These are phyloP conservation scores for Thalassiosira mediterranea DNA, from an alignment of 352 stramenopile genomes.

Conservation along the genomic window DNA sequence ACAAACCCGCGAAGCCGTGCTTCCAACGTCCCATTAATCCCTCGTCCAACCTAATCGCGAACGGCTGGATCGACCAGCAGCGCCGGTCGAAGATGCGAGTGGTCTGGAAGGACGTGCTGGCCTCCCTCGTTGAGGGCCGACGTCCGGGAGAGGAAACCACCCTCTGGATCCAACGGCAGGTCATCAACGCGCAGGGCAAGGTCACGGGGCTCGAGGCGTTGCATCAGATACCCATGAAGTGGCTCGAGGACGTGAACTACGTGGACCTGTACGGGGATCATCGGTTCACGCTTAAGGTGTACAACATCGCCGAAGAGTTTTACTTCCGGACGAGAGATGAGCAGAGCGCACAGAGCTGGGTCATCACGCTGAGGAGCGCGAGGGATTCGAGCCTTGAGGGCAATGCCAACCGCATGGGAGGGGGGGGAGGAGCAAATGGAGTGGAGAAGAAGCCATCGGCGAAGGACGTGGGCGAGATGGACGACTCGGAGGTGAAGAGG, in stretches of 20 bases:
- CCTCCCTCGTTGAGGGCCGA: constrained; percentile 63
- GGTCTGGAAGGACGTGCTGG: constrained; percentile 82
- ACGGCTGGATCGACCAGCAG: constrained; percentile 82
- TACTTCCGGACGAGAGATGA: constrained; percentile 68
- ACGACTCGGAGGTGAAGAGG: constrained; percentile 44
- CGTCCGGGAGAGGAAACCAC: constrained; percentile 78
- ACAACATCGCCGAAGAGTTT: constrained; percentile 80
- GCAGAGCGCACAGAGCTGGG: constrained; percentile 72
- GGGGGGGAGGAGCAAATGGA: neutral
- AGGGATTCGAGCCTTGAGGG: constrained; percentile 52
- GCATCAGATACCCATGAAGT: constrained; percentile 82
- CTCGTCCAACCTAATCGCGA: constrained; percentile 72
- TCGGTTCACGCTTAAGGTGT: constrained; percentile 78
- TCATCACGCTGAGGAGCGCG: constrained; percentile 62
- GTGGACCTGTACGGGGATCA: constrained; percentile 72
- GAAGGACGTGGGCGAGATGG: constrained; percentile 46
- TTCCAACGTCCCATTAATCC: constrained; percentile 75
- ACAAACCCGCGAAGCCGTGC: constrained; percentile 49
- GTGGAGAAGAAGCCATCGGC: constrained; percentile 23
- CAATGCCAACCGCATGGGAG: constrained; percentile 19
- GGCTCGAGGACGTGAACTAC: constrained; percentile 72
- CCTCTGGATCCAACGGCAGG: constrained; percentile 83
- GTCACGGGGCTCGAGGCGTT: constrained; percentile 74
- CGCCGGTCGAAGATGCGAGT: constrained; percentile 77
- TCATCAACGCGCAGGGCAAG: constrained; percentile 45